Conservation (phyloP, 2,329 filamentous ascomycete species). For the Calonectria pseudoturangicola region DNA sequence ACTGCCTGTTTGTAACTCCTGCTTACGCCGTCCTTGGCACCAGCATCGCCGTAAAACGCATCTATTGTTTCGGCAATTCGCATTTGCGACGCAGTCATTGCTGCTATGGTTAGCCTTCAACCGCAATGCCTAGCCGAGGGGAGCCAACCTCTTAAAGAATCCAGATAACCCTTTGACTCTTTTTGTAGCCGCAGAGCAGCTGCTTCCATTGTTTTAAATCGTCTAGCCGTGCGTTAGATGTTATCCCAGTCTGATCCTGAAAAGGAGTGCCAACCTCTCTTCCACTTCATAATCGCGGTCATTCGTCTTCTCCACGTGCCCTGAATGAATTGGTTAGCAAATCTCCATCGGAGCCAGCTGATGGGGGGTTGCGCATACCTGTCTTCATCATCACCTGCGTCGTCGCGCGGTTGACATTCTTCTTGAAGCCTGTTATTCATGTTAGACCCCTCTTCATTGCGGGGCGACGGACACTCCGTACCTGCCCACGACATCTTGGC, state of each 20-base stretch:
- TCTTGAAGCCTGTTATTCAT: conserved; percentile 73
- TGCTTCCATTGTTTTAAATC: conserved; percentile 97
- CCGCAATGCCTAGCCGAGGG: neutral
- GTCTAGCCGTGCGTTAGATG: conserved; percentile 70
- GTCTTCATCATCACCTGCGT: conserved; percentile 99
- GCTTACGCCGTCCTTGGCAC: conserved; percentile 94
- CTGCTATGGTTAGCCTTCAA: conserved; percentile 65
- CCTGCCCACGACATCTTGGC: conserved; percentile 82
- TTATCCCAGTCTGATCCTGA: conserved; percentile 10
- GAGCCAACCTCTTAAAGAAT: conserved; percentile 87
- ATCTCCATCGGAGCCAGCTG: no score
- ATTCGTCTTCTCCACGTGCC: conserved; percentile 98
- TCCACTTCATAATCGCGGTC: conserved; percentile 99
- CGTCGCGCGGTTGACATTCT: conserved; percentile 98
- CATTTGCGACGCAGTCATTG: conserved; percentile 99
- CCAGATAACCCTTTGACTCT: conserved; percentile 97
- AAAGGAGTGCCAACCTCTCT: conserved; percentile 77
- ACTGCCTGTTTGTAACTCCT: conserved; percentile 99
- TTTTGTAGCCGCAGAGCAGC: conserved; percentile 95
- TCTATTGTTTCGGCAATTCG: conserved; percentile 99
- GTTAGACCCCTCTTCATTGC: conserved; percentile 58
- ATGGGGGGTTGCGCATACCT: conserved; percentile 68
- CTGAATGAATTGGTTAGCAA: conserved; percentile 62
- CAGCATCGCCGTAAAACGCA: conserved; percentile 98
- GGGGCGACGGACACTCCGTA: conserved; percentile 60